Conservation (phyloP, 1,284 basidiomycete species). For the Ustilago sp. region DNA sequence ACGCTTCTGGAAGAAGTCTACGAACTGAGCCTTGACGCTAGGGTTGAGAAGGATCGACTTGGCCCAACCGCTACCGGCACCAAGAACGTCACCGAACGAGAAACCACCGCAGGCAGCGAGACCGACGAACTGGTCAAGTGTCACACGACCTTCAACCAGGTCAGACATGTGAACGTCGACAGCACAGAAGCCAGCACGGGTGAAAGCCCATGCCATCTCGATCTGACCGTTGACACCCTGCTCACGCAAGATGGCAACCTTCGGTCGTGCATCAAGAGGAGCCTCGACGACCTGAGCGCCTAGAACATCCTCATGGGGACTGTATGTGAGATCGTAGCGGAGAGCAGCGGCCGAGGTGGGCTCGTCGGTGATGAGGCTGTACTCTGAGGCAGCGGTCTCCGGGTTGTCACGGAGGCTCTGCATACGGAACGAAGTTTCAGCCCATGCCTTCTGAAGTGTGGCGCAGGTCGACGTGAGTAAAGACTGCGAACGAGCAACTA, state of each 20-base stretch:
- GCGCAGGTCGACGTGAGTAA: constrained; percentile 72
- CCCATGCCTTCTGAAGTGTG: constrained; percentile 86
- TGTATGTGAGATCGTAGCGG: constrained; percentile 61
- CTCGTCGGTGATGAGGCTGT: constrained; percentile 75
- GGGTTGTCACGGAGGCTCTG: constrained; percentile 90
- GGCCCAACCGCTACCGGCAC: constrained; percentile 98
- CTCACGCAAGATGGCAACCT: constrained; percentile 94
- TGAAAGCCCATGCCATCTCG: constrained; percentile 99
- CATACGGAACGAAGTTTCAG: constrained; percentile 93
- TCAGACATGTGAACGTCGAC: constrained; percentile 99
- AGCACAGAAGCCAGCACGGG: constrained; percentile 90
- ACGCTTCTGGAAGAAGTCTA: constrained; percentile 80
- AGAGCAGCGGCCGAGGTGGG: constrained; percentile 70
- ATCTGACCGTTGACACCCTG: constrained; percentile 98
- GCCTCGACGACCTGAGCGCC: constrained; percentile 27
- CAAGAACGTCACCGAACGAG: constrained; percentile 97
- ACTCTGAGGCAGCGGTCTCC: constrained; percentile 83
- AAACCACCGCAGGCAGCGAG: constrained; percentile 97
- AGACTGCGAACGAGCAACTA: constrained; percentile 59
- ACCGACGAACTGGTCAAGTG: constrained; percentile 81
- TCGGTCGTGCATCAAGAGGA: constrained; percentile 75
- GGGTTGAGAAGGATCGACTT: constrained; percentile 88
- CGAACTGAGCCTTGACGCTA: constrained; percentile 80
- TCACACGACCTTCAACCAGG: constrained; percentile 80
- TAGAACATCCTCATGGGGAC: constrained; percentile 59